phyloP scores from a whole-genome alignment of 352 stramenopile species.

The Phytophthora kernoviae region DNA sequence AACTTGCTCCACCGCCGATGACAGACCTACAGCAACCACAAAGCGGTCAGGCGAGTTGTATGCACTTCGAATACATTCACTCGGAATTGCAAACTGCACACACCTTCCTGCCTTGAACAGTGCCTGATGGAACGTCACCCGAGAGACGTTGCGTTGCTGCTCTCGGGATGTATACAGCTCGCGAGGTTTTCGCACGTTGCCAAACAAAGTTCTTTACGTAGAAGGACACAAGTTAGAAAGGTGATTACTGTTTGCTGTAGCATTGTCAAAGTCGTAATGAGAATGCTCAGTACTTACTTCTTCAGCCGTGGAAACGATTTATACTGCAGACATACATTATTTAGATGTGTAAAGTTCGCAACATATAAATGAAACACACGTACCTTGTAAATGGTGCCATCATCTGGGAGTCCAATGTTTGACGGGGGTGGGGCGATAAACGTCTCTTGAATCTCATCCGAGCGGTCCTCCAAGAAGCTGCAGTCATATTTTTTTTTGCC shows the following conservation, averaged over 20 bases:
- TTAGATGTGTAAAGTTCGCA: background rate
- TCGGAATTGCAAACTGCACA: constrained; percentile 4
- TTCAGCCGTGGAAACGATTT: constrained; percentile 83
- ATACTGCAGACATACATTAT: constrained; percentile 48
- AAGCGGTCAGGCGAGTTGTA: background rate
- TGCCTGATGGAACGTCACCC: constrained; percentile 76
- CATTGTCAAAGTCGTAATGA: background rate
- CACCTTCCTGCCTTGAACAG: constrained; percentile 73
- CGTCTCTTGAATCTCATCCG: constrained; percentile 80
- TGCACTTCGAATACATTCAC: too few species aligned
- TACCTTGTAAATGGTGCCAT: constrained; percentile 79
- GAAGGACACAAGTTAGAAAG: background rate
- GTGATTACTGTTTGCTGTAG: background rate
- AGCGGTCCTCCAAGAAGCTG: constrained; percentile 78
- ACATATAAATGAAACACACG: constrained; percentile 5
- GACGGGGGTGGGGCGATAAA: constrained; percentile 83
- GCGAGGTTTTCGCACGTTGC: constrained; percentile 74
- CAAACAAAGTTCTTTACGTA: constrained; percentile 58
- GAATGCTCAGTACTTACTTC: constrained; percentile 46
- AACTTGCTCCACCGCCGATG: constrained; percentile 57
- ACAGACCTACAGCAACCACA: constrained; percentile 40
- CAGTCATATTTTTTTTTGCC: constrained; percentile 87
- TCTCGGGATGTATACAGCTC: constrained; percentile 73
- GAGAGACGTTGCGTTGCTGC: constrained; percentile 75
- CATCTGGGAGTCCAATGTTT: constrained; percentile 78